A percentile compares a stretch with the other conserved stretches of the same genome.
Evolutionary conservation across 371 early-diverging fungal species (phyloP).

Genomic region (Mortierella sp.): DNA sequence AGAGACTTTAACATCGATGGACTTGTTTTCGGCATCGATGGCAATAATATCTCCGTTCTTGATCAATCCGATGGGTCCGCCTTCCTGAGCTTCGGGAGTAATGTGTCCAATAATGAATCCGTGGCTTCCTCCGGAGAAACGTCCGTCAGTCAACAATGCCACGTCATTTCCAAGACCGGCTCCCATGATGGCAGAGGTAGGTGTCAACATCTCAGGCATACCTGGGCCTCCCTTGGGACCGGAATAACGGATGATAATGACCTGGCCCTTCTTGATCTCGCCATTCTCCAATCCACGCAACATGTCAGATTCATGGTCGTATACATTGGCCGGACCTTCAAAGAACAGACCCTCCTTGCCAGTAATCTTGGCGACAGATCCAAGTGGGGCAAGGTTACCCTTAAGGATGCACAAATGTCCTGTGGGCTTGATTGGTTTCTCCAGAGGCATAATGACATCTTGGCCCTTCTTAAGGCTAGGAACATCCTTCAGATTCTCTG

Average conservation of each 20-base stretch:
- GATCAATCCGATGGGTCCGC: conserved; percentile 95
- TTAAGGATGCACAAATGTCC: conserved; percentile 95
- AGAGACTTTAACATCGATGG: conserved; percentile 79
- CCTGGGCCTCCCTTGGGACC: conserved; percentile 96
- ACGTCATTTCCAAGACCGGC: conserved; percentile 98
- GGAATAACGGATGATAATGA: conserved; percentile 90
- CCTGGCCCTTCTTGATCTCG: conserved; percentile 89
- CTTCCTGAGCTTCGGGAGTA: conserved; percentile 96
- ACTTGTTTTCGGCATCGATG: conserved; percentile 86
- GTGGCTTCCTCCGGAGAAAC: conserved; percentile 98
- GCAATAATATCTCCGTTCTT: conserved; percentile 87
- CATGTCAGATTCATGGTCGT: conserved; percentile 93
- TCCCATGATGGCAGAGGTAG: conserved; percentile 97
- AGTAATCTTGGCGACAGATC: conserved; percentile 98
- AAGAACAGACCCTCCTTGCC: conserved; percentile 97
- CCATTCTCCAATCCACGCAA: conserved; percentile 84
- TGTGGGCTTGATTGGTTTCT: conserved; percentile 89
- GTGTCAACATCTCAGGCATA: conserved; percentile 97
- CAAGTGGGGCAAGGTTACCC: conserved; percentile 97
- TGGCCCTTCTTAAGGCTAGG: conserved; percentile 83
- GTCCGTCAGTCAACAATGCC: conserved; percentile 96
- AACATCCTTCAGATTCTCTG: conserved; percentile 84
- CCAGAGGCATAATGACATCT: conserved; percentile 88
- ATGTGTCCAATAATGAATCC: conserved; percentile 99
- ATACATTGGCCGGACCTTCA: conserved; percentile 89